phyloP scores from a whole-genome alignment of 495 filamentous ascomycete species.

The Lepidopterella palustris region DNA sequence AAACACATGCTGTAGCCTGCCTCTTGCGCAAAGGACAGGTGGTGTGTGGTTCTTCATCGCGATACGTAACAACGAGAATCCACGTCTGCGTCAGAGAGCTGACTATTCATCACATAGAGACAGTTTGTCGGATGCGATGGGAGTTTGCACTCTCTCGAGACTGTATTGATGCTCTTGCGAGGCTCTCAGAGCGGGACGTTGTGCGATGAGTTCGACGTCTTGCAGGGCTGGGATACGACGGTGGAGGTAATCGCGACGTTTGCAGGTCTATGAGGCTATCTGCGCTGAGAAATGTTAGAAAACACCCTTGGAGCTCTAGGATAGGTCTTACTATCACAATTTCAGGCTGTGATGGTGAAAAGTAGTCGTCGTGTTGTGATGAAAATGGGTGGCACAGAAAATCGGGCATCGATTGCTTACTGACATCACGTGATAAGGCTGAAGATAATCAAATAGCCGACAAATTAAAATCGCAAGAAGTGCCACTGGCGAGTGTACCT shows the following conservation, averaged over 20 bases:
- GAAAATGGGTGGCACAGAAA: not conserved
- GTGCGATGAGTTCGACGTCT: constrained; percentile 87
- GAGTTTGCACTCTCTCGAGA: too few species aligned
- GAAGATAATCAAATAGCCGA: too few species aligned
- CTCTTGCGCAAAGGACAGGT: too few species aligned
- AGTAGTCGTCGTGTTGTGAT: not conserved
- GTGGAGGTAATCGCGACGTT: constrained; percentile 92
- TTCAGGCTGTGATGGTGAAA: not conserved
- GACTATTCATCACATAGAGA: too few species aligned
- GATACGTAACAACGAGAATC: too few species aligned
- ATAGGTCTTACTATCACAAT: constrained; percentile 1
- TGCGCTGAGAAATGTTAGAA: constrained; percentile 38
- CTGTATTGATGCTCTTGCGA: too few species aligned
- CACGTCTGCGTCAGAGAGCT: too few species aligned
- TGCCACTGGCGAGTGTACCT: not conserved
- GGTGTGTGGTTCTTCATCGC: too few species aligned
- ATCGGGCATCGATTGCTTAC: not conserved
- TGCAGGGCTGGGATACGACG: constrained; percentile 71
- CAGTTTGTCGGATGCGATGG: too few species aligned
- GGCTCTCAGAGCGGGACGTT: constrained; percentile 76
- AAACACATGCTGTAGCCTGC: too few species aligned
- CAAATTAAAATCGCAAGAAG: not conserved
- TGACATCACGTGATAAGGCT: too few species aligned
- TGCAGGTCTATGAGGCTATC: constrained; percentile 78
- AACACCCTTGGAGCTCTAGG: not conserved